Evolutionary conservation across 2,329 filamentous ascomycete species (phyloP).

Genomic region (Ceratocystis alfenasii): DNA sequence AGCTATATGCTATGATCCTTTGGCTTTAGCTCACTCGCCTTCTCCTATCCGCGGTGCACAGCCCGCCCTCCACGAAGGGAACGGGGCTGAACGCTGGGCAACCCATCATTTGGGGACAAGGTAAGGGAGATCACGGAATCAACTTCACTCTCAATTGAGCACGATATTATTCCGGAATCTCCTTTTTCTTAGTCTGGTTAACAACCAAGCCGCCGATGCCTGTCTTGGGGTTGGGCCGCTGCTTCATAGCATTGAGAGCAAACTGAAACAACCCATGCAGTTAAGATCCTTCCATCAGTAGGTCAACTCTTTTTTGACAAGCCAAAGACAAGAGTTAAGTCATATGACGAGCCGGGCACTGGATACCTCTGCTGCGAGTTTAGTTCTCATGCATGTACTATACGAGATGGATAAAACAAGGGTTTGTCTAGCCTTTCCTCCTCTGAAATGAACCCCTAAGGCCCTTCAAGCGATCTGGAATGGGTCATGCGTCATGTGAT

Average conservation of each 20-base stretch:
- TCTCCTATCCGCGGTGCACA: neutral
- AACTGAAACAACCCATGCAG: constrained; percentile 5
- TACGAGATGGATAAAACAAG: neutral
- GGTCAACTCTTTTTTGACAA: constrained; percentile 3
- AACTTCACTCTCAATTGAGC: neutral
- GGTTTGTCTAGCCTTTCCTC: neutral
- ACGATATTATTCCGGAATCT: constrained; percentile 4
- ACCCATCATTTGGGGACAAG: neutral
- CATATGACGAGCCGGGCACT: neutral
- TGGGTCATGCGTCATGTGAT: neutral
- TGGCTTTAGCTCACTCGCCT: neutral
- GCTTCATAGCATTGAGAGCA: neutral
- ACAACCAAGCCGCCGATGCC: neutral
- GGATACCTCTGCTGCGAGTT: neutral
- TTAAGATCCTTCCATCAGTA: neutral
- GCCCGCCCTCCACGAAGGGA: neutral
- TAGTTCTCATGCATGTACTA: neutral
- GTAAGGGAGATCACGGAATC: constrained; percentile 10
- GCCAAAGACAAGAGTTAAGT: neutral
- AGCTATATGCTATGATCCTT: neutral
- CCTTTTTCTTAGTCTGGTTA: neutral
- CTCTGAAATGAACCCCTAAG: neutral
- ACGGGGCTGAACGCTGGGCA: neutral
- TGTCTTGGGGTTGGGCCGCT: neutral
- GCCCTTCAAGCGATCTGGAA: neutral